Base-by-base conservation (phyloP, 2,329 filamentous ascomycete genomes). In the Penicillium sp. region DNA sequence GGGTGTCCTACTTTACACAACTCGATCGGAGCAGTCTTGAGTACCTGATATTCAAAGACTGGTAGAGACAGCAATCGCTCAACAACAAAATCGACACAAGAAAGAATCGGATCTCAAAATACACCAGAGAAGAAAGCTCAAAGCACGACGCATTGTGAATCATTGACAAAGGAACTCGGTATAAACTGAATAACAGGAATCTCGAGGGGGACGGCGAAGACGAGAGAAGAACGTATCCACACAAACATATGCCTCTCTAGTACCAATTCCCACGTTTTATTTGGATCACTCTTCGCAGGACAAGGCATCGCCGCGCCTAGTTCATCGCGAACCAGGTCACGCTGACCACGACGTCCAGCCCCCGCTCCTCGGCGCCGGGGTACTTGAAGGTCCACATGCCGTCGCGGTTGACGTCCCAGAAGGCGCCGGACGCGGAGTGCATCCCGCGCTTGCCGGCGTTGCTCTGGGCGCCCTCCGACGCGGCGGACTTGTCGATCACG, bases 401-500 rank as follows among this genome's bases (percentile, higher is more conserved):
- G 50, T 75, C 72, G n/a, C 68, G 69, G 45, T 71, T 71, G 27
- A 71, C 70, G 45, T 74, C 70, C 72, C 72, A 75, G 58, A 69
- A 75, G 3, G 71, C 71, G 4, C 71, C 72, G 1, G 69, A 70
- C 18, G 72, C 72, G 11, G 69, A 69, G 57, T 75, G 71, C 72
- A 75, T 73, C 51, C 93, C 93, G 51, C 91, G 81, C 52, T 90
- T 81, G 40, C 89, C 91, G 41, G 86, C 84, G 18, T 80, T 83
- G 47, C 77, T 76, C 16, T 64, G 62, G n/a, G 71, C 68, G 49
- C 75, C 73, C 61, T 77, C 78, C 36, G 75, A 77, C 37, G 77
- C 76, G 50, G 77, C 72, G 19, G 67, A 61, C 49, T 62, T 60
- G 48, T 66, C 60, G 35, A 69, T 80, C 21, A 91, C 76, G 14